Evolutionary conservation across 2,329 filamentous ascomycete genomes (phyloP).

Genomic region (Colletotrichum noveboracense): DNA sequence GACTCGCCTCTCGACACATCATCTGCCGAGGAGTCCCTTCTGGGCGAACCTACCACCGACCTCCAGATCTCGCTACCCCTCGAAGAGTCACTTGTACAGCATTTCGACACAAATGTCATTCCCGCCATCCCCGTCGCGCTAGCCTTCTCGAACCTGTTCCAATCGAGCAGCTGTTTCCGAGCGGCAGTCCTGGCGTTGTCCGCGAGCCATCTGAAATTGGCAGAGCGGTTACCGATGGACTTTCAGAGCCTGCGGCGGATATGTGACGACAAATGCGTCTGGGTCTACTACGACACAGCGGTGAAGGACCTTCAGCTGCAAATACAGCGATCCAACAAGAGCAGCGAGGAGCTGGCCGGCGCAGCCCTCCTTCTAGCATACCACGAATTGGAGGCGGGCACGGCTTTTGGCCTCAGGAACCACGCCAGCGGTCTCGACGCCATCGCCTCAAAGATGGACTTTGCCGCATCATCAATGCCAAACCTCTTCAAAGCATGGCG

Average conservation of each 20-base stretch:
- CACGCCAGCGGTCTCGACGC: constrained; percentile 3
- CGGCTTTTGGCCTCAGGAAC: background rate
- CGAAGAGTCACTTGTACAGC: background rate
- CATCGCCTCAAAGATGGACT: constrained; percentile 7
- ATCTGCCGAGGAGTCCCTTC: background rate
- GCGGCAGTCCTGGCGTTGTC: constrained; percentile 1
- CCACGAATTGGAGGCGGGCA: constrained; percentile 9
- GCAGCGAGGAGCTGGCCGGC: constrained; percentile 4
- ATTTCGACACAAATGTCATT: constrained; percentile 4
- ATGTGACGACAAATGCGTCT: background rate
- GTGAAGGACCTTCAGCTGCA: background rate
- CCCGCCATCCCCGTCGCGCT: background rate
- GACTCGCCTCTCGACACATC: background rate
- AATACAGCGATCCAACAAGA: background rate
- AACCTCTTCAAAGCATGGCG: constrained; percentile 17
- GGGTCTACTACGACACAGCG: constrained; percentile 3
- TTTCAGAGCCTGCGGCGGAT: background rate
- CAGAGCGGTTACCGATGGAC: background rate
- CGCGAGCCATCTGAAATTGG: background rate
- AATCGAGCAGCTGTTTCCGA: constrained; percentile 2
- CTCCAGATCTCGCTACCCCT: background rate
- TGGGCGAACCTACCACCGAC: background rate
- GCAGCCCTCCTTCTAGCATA: constrained; percentile 5
- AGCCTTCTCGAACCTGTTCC: background rate
- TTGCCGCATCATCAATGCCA: background rate